phyloP scores from a whole-genome alignment of 2,329 filamentous ascomycete genomes.

The Harringtonia aguacate region DNA sequence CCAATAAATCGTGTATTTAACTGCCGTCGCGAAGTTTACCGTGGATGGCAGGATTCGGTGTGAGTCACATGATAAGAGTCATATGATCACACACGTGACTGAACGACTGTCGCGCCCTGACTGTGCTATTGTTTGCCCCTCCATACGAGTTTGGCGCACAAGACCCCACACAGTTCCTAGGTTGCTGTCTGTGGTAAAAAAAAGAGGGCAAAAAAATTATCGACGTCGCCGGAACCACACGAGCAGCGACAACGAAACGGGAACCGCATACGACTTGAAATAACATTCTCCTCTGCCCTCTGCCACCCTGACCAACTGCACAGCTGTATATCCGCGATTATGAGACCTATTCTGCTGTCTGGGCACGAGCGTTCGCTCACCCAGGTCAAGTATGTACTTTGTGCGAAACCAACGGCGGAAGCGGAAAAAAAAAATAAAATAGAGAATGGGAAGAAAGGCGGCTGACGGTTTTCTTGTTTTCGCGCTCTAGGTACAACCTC shows the following conservation, averaged over 20 bases:
- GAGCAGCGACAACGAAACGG: not conserved
- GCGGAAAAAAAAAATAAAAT: conserved; percentile 6
- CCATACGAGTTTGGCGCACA: conserved; percentile 2
- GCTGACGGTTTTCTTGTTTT: not conserved
- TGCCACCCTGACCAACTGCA: not conserved
- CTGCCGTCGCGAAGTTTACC: no score
- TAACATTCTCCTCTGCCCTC: not conserved
- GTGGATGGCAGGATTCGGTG: no score
- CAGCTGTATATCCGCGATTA: conserved; percentile 39
- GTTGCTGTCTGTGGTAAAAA: conserved; percentile 1
- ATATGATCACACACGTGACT: conserved; percentile 1
- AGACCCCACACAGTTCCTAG: conserved; percentile 4
- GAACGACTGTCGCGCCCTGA: not conserved
- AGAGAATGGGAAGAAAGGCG: conserved; percentile 1
- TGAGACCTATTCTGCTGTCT: conserved; percentile 93
- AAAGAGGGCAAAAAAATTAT: not conserved
- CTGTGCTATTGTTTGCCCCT: conserved; percentile 1
- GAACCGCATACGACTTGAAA: not conserved
- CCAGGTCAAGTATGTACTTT: conserved; percentile 48
- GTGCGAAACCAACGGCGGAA: not conserved
- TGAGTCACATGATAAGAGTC: not conserved
- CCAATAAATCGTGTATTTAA: no score
- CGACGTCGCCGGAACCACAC: conserved; percentile 3
- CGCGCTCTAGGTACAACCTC: conserved; percentile 59
- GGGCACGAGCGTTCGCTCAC: conserved; percentile 96